Percentiles rank a stretch among this genome's conserved stretches.
These are phyloP conservation scores for Nitzschia inconspicua DNA, from an alignment of 108 stramenopile species.

Conservation along the genomic window DNA sequence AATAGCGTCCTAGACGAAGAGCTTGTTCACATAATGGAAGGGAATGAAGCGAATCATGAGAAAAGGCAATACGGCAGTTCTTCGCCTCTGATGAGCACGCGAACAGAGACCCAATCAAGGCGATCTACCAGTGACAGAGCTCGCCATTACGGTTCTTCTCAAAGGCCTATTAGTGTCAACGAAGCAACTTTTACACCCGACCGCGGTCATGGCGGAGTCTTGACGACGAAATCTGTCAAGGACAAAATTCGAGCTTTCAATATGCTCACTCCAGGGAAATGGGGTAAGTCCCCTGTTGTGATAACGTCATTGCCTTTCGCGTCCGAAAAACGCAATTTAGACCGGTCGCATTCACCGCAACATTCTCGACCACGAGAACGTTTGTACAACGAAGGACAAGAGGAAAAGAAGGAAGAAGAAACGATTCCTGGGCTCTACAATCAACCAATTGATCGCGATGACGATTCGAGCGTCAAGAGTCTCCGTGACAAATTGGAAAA, in stretches of 20 bases:
- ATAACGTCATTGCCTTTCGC: too few species aligned
- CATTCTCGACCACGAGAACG: neutral
- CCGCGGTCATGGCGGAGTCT: too few species aligned
- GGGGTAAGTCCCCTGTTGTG: neutral
- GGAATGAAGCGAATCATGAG: too few species aligned
- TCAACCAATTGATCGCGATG: constrained; percentile 2
- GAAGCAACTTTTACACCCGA: too few species aligned
- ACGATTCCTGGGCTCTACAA: neutral
- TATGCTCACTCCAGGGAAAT: neutral
- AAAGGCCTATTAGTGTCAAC: too few species aligned
- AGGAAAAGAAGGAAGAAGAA: constrained; percentile 15
- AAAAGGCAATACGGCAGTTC: too few species aligned
- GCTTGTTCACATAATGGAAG: neutral
- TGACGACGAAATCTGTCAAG: constrained; percentile 11
- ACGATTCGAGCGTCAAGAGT: constrained; percentile 20
- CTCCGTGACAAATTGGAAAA: constrained; percentile 5
- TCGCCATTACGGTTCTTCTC: too few species aligned
- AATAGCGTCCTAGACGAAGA: neutral
- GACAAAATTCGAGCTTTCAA: constrained; percentile 27
- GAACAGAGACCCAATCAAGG: too few species aligned
- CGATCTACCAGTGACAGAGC: too few species aligned
- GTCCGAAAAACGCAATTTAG: too few species aligned
- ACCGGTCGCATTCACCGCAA: too few species aligned
- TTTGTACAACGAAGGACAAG: neutral
- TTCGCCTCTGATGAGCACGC: too few species aligned